Evolutionary conservation across 2,329 filamentous ascomycete genomes (phyloP).

Genomic region (Ophiostoma sp.): DNA sequence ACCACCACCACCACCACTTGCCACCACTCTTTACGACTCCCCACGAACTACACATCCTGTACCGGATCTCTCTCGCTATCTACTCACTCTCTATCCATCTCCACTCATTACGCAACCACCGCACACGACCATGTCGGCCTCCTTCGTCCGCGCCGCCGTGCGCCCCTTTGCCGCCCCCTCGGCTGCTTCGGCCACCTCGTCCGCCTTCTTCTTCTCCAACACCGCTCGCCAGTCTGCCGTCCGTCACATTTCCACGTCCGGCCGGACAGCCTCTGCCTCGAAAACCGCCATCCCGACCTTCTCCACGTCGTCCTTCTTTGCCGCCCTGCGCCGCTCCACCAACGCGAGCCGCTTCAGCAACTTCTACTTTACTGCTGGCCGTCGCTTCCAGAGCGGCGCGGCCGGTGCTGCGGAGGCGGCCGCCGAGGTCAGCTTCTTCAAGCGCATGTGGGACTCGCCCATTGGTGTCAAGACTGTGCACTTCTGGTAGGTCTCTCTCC

Average conservation of each 20-base stretch:
- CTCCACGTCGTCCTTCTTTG: conserved; percentile 17
- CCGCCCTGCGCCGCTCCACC: conserved; percentile 44
- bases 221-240: conserved; percentile 11
- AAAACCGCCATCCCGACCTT: conserved; percentile 10
- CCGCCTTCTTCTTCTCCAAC: conserved; percentile 33
- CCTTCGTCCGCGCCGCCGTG: conserved; percentile 49
- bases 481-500: conserved; percentile 66
- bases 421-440: conserved; percentile 54
- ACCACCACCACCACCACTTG: conserved; percentile 5
- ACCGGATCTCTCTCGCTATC: background rate
- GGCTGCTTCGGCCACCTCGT: conserved; percentile 40
- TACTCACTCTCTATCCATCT: background rate
- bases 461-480: conserved; percentile 89
- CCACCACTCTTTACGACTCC: background rate
- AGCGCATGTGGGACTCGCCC: conserved; percentile 77
- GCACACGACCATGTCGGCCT: conserved; percentile 38
- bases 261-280: conserved; percentile 6
- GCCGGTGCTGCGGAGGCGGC: conserved; percentile 36
- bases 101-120: background rate
- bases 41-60: background rate
- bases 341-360: conserved; percentile 35
- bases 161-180: conserved; percentile 50
- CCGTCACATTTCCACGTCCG: conserved; percentile 22
- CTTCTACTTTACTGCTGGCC: conserved; percentile 39
- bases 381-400: conserved; percentile 54